phyloP scores from a whole-genome alignment of 345 rosid genomes.

The Aegle marmelos region DNA sequence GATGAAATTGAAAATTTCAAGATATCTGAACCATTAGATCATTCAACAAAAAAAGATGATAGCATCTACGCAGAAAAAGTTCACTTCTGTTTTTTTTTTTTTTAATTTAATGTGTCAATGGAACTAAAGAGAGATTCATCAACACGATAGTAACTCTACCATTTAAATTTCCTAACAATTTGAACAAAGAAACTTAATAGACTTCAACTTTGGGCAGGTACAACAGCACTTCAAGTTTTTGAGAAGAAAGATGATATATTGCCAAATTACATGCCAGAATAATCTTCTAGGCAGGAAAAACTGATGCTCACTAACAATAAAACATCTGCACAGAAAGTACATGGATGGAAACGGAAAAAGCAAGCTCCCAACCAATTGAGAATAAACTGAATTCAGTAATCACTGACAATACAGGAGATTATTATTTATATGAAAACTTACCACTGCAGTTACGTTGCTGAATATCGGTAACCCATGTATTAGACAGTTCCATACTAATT shows the following conservation, averaged over 20 bases:
- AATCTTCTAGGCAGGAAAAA: neutral
- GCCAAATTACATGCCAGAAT: neutral
- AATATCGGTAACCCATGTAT: slow-evolving; percentile 76
- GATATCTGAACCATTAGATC: neutral
- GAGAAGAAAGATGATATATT: neutral
- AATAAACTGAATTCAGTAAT: neutral
- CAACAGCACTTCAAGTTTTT: neutral
- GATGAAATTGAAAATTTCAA: neutral
- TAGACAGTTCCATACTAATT: slow-evolving; percentile 65
- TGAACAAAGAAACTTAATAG: neutral
- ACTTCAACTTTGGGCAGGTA: neutral
- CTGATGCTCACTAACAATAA: no score
- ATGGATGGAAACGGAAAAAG: neutral
- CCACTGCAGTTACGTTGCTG: slow-evolving; percentile 63
- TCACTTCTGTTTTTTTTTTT: neutral
- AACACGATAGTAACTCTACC: neutral
- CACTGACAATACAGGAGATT: neutral
- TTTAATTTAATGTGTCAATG: neutral
- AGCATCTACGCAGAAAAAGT: neutral
- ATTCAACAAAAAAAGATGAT: neutral
- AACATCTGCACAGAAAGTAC: neutral
- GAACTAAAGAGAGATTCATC: neutral
- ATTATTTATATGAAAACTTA: slow-evolving; percentile 42
- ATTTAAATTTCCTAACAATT: neutral
- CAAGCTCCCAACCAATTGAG: neutral